Percentiles rank a stretch among this genome's conserved stretches.
Conservation (phyloP, 2,329 filamentous ascomycete species). For the Epicoccum sorghinum region DNA sequence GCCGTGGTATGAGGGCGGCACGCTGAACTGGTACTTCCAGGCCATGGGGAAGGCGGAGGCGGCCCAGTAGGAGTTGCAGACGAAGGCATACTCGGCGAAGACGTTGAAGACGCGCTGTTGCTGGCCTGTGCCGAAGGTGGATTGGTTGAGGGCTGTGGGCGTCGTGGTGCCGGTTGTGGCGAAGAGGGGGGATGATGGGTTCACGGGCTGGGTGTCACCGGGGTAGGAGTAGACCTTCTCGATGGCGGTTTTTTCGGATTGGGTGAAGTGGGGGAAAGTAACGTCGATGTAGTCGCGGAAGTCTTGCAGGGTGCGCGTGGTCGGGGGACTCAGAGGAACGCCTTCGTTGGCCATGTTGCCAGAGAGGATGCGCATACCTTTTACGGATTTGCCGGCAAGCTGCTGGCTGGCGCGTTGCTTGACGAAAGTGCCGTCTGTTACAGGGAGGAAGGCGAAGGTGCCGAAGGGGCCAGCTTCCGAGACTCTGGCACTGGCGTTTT, state of each 20-base stretch:
- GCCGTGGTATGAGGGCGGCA: constrained; percentile 38
- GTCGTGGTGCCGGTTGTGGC: constrained; percentile 30
- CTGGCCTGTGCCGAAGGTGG: constrained; percentile 38
- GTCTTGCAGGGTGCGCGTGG: constrained; percentile 32
- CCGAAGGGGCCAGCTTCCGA: constrained; percentile 46
- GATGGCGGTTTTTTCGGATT: constrained; percentile 29
- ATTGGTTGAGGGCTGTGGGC: constrained; percentile 39
- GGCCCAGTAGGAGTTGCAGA: constrained; percentile 50
- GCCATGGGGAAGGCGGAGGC: constrained; percentile 43
- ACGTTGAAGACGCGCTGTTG: constrained; percentile 50
- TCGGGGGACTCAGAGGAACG: constrained; percentile 44
- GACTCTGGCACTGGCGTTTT: constrained; percentile 38
- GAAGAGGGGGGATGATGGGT: constrained; percentile 33
- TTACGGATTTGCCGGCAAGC: constrained; percentile 30
- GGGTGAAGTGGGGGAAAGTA: constrained; percentile 47
- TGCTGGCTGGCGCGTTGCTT: constrained; percentile 42
- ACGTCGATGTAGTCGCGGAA: constrained; percentile 37
- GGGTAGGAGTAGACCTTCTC: constrained; percentile 39
- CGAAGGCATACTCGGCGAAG: constrained; percentile 55
- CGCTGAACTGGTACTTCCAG: constrained; percentile 45
- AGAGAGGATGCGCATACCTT: constrained; percentile 37
- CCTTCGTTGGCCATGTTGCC: constrained; percentile 50
- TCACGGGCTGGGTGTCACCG: constrained; percentile 29
- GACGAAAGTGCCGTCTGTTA: constrained; percentile 50
- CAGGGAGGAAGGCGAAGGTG: constrained; percentile 50